Evolutionary conservation across 805 yeast species (phyloP).

Genomic region (Saturnispora sekii): DNA sequence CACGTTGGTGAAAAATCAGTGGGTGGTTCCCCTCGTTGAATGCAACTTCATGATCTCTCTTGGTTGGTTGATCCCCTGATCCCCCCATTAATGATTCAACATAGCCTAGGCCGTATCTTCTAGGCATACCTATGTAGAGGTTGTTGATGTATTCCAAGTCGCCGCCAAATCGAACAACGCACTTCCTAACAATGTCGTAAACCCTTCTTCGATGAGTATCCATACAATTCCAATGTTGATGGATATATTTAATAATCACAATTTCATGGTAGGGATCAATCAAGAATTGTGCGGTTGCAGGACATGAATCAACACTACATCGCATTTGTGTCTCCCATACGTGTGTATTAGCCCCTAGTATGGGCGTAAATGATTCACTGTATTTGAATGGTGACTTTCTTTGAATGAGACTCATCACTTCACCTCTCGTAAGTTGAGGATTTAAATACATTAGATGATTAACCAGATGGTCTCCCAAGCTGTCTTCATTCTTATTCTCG

Average conservation of each 20-base stretch:
- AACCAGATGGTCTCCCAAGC: no score
- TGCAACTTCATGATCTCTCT: no score
- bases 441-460: neutral
- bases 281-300: slow-evolving; percentile 7
- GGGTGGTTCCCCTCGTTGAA: no score
- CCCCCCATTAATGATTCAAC: slow-evolving; percentile 6
- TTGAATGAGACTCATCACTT: neutral
- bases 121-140: slow-evolving; percentile 8
- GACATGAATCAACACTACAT: slow-evolving; percentile 8
- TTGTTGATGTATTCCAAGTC: slow-evolving; percentile 9
- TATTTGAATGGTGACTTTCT: neutral
- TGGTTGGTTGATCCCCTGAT: neutral
- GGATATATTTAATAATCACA: slow-evolving; percentile 4
- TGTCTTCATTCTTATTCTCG: no score
- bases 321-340: slow-evolving; percentile 3
- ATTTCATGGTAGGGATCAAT: slow-evolving; percentile 10
- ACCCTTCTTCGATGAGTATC: slow-evolving; percentile 9
- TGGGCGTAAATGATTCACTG: no score
- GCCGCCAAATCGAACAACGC: slow-evolving; percentile 8
- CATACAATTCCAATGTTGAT: slow-evolving; percentile 8
- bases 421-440: neutral
- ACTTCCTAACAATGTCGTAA: slow-evolving; percentile 11
- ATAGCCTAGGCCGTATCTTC: slow-evolving; percentile 10
- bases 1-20: no score
- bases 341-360: neutral